These are phyloP conservation scores for Diaporthe vexans DNA, from an alignment of 2,329 filamentous ascomycete genomes.

Conservation along the genomic window DNA sequence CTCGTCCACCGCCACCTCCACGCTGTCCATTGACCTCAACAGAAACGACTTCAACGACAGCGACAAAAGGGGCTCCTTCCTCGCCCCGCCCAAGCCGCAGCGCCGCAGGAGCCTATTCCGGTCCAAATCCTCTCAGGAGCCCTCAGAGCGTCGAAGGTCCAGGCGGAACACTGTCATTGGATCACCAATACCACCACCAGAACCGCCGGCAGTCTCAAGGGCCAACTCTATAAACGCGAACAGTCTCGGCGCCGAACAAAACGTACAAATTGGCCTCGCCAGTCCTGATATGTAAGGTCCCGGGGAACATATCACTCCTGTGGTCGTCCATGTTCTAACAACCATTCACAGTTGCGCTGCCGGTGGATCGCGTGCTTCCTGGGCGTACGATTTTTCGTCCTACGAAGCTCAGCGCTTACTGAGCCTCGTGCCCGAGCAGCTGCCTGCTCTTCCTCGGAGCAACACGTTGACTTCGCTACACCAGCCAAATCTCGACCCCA, in stretches of 20 bases:
- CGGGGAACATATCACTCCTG: neutral
- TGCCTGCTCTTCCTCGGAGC: slow-evolving; percentile 26
- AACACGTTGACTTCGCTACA: slow-evolving; percentile 25
- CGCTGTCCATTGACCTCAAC: slow-evolving; percentile 21
- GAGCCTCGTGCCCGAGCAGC: slow-evolving; percentile 53
- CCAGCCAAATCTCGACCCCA: slow-evolving; percentile 47
- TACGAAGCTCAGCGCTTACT: slow-evolving; percentile 62
- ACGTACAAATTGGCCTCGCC: slow-evolving; percentile 47
- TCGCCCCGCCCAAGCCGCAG: slow-evolving; percentile 49
- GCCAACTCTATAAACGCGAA: slow-evolving; percentile 50
- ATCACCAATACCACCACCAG: slow-evolving; percentile 36
- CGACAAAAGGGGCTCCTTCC: slow-evolving; percentile 35
- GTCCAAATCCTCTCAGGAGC: slow-evolving; percentile 52
- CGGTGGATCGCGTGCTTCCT: slow-evolving; percentile 54
- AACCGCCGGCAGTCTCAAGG: slow-evolving; percentile 47
- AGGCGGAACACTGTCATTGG: slow-evolving; percentile 51
- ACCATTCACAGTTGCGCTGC: slow-evolving; percentile 50
- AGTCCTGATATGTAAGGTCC: slow-evolving; percentile 48
- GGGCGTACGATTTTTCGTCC: slow-evolving; percentile 59
- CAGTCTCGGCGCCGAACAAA: slow-evolving; percentile 45
- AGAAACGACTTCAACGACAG: slow-evolving; percentile 44
- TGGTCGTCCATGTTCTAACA: slow-evolving; percentile 6
- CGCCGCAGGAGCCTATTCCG: slow-evolving; percentile 57
- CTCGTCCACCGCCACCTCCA: slow-evolving; percentile 32
- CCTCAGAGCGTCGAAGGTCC: slow-evolving; percentile 43